Percentiles rank a stretch among this genome's conserved stretches.
Conservation (phyloP, 1,284 basidiomycete genomes). For the Ceratobasidium sp. region DNA sequence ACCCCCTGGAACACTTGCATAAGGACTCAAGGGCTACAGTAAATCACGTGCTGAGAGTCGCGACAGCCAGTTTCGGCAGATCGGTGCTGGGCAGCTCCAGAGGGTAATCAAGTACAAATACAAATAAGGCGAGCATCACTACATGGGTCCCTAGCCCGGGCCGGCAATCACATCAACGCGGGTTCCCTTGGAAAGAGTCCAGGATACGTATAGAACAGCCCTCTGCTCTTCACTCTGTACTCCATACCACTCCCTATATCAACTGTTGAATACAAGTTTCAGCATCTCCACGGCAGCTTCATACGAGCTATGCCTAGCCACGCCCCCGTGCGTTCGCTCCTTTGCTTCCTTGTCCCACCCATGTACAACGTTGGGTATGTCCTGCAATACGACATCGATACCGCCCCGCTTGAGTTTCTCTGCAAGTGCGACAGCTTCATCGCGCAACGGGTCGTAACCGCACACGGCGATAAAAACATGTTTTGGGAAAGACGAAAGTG, state of each 20-base stretch:
- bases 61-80: no score
- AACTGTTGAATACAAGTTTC: neutral
- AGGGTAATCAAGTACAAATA: no score
- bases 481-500: slow-evolving; percentile 13
- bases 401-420: slow-evolving; percentile 25
- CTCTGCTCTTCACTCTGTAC: neutral
- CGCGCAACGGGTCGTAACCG: slow-evolving; percentile 35
- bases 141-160: no score
- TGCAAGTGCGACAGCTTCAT: slow-evolving; percentile 19
- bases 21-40: neutral
- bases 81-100: no score
- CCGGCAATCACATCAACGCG: neutral
- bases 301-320: slow-evolving; percentile 22
- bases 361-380: slow-evolving; percentile 26
- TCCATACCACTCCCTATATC: neutral
- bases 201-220: neutral
- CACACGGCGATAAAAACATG: slow-evolving; percentile 33
- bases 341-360: slow-evolving; percentile 29
- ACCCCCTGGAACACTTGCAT: neutral
- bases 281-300: slow-evolving; percentile 26
- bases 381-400: slow-evolving; percentile 4
- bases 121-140: no score
- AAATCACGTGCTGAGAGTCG: neutral
- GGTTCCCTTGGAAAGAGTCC: neutral
- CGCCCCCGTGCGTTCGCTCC: slow-evolving; percentile 23